phyloP scores from a whole-genome alignment of 108 stramenopile genomes.

The Cyclostephanos tholiformis region DNA sequence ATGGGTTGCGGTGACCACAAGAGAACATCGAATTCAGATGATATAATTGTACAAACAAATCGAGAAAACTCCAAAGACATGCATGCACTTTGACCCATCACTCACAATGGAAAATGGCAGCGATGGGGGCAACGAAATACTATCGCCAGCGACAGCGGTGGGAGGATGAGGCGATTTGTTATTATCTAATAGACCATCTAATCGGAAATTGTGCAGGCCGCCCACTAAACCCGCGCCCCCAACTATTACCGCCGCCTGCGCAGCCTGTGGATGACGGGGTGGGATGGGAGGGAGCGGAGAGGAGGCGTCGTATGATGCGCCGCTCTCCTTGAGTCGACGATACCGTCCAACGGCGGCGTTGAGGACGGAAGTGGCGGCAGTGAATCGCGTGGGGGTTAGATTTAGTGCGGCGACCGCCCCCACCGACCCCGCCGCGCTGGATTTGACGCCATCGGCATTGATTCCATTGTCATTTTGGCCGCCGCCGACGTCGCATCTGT shows the following conservation, averaged over 20 bases:
- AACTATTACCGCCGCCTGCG: slow-evolving; percentile 6
- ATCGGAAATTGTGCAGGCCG: slow-evolving; percentile 29
- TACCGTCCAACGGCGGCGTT: slow-evolving; percentile 41
- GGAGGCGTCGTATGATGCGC: neutral
- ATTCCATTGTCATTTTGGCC: neutral
- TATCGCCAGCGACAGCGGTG: neutral
- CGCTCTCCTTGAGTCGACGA: slow-evolving; percentile 31
- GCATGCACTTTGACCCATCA: neutral
- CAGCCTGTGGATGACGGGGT: slow-evolving; percentile 5
- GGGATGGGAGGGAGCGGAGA: slow-evolving; percentile 14
- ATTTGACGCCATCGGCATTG: neutral
- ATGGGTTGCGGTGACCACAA: neutral
- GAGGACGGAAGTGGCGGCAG: slow-evolving; percentile 21
- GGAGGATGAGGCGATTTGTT: neutral
- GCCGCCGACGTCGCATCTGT: neutral
- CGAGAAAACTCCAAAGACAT: neutral
- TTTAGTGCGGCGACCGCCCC: neutral
- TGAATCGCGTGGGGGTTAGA: slow-evolving; percentile 9
- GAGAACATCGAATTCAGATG: neutral
- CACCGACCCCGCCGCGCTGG: neutral
- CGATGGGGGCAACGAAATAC: neutral
- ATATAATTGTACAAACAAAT: neutral
- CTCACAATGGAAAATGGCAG: neutral
- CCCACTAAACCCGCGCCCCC: slow-evolving; percentile 40
- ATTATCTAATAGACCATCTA: slow-evolving; percentile 10